phyloP scores from a whole-genome alignment of 441 rosid genomes.

The Mallotus japonicus region DNA sequence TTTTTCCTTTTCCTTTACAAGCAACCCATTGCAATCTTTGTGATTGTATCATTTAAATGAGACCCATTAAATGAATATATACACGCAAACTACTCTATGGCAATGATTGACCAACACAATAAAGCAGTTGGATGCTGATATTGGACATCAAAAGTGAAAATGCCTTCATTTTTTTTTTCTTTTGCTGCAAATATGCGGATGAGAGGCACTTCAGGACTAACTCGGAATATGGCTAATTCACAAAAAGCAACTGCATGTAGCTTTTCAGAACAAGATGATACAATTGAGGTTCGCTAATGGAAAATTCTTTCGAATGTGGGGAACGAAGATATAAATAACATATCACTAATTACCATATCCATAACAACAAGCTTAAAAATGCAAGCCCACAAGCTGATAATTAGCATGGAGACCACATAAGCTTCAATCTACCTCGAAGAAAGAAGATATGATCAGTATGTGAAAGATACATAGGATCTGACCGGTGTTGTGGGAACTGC shows the following conservation, averaged over 20 bases:
- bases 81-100: too few species aligned
- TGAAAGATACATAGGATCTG: conserved; percentile 17
- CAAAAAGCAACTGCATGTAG: neutral
- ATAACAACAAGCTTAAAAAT: conserved; percentile 15
- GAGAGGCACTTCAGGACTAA: too few species aligned
- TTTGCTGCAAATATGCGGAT: too few species aligned
- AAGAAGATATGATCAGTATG: conserved; percentile 20
- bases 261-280: conserved; percentile 20
- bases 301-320: neutral
- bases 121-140: neutral
- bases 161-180: too few species aligned
- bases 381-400: conserved; percentile 12
- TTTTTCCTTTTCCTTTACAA: too few species aligned
- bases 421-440: conserved; percentile 21
- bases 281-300: conserved; percentile 10
- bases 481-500: conserved; percentile 14
- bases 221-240: neutral
- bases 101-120: neutral
- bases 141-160: too few species aligned
- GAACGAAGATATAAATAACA: conserved; percentile 12
- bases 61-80: neutral
- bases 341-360: conserved; percentile 16
- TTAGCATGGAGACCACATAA: conserved; percentile 7
- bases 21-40: neutral
- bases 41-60: neutral